Base-by-base conservation (phyloP, 1,139 yeast genomes). In the Suhomyces maxii region DNA sequence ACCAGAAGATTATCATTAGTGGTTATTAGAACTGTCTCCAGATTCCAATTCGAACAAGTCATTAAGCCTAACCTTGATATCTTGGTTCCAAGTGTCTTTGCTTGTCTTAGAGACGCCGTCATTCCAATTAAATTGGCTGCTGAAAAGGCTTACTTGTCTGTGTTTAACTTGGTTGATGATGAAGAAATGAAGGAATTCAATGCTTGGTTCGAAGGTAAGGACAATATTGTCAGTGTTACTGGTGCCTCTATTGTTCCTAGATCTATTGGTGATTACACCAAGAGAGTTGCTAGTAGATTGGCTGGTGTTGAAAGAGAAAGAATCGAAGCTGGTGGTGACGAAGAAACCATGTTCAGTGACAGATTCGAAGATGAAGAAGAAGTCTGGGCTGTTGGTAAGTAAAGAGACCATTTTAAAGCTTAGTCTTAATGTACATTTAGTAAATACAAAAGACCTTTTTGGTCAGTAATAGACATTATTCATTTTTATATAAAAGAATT, bases 41-140 rank as follows among this genome's bases (percentile, higher is more conserved):
- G 95, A 59, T 69, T 71, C 56, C 80, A 84, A 52, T 79, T 75
- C 52, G 76, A 71, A 3, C 63, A 62, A 12, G 63, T 78, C 28
- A 66, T 86, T 39, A 67, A 69, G 45, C 81, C 84, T 9, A 72
- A 77, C 57, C 71, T 83, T 53, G 83, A 84, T 55, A 49, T 70
- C 1, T 57, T 93, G 45, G 89, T 80, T 8, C 89, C 95, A 12
- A 76, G 89, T 23, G 83, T 90, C 2, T 93, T 93, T 63, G 73
- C 84, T 0, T 85, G 95, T 63, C 86, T 93, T 38, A 79, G 99
- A 55, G 97, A 91, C 58, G 77, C 84, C 12, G 73, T 88, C 40
- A 89, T 93, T 58, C 98, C 99, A 4, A 86, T 93, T 56, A 90
- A 90, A 60, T 76, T 93, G 52, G 97, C 98, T 0, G 96, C 97